Conservation (phyloP, 768 basidiomycete species). For the Amanita subjunquillea region DNA sequence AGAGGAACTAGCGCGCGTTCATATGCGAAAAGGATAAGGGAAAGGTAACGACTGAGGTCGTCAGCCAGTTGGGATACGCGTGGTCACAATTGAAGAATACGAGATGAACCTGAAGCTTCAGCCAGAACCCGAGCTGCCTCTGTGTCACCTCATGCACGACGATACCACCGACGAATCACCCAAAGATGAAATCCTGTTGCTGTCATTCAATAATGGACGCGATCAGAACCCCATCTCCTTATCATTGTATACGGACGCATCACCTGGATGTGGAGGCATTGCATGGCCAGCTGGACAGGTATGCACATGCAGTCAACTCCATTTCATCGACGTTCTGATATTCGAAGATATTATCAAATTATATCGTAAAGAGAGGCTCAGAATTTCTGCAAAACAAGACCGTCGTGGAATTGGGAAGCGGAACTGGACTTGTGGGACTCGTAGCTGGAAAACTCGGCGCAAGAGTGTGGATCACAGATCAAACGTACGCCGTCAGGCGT, state of each 20-base stretch:
- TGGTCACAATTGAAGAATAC: too few relatives aligned
- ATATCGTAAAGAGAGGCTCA: conserved; percentile 50
- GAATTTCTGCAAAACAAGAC: conserved; percentile 40
- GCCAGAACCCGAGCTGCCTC: conserved; percentile 29
- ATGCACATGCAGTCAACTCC: conserved; percentile 6
- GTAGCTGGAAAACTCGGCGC: conserved; percentile 59
- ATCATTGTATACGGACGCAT: conserved; percentile 59
- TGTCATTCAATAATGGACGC: conserved; percentile 26
- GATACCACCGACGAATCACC: conserved; percentile 22
- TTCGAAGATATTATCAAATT: conserved; percentile 64
- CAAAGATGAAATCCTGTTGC: conserved; percentile 33
- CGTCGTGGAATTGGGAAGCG: conserved; percentile 80
- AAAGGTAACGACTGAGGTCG: conserved; percentile 18
- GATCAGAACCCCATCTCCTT: conserved; percentile 25
- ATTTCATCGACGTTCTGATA: background rate
- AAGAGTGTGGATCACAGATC: conserved; percentile 80
- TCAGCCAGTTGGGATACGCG: background rate
- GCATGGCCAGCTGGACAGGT: conserved; percentile 93
- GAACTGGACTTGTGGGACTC: conserved; percentile 89
- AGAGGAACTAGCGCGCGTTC: conserved; percentile 56
- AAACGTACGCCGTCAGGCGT: conserved; percentile 50
- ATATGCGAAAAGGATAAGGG: conserved; percentile 53
- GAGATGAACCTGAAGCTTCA: background rate
- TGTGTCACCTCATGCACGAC: conserved; percentile 43
- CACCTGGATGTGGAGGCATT: conserved; percentile 86